Conservation (phyloP, 306 rosid species). For the Prunus mira region DNA sequence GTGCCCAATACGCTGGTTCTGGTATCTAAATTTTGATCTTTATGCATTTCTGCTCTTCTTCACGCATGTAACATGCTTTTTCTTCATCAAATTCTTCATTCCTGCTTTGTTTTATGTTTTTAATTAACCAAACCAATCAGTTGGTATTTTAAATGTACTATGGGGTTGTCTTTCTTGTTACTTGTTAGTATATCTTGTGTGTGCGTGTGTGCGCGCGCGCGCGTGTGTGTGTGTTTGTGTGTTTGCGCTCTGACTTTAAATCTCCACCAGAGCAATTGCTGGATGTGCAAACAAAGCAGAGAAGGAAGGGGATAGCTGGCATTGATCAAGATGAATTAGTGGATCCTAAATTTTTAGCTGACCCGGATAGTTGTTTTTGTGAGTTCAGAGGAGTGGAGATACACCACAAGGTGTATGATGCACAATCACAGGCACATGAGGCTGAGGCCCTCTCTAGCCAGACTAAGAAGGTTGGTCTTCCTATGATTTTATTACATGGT, state of each 20-base stretch:
- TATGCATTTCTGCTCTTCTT: background rate
- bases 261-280: slow-evolving; percentile 45
- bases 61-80: background rate
- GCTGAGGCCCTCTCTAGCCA: slow-evolving; percentile 27
- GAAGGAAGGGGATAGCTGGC: slow-evolving; percentile 64
- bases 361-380: slow-evolving; percentile 79
- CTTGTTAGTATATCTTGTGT: background rate
- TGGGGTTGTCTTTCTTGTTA: background rate
- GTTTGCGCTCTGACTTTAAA: slow-evolving; percentile 9
- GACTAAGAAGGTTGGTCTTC: slow-evolving; percentile 44
- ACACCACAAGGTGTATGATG: slow-evolving; percentile 76
- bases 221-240: background rate
- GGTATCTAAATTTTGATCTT: background rate
- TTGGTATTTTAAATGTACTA: background rate
- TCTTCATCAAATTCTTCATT: background rate
- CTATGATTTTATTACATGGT: slow-evolving; percentile 83
- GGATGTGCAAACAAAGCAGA: slow-evolving; percentile 49
- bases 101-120: background rate
- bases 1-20: slow-evolving; percentile 57
- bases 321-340: slow-evolving; percentile 73
- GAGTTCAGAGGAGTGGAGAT: slow-evolving; percentile 73
- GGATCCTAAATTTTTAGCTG: slow-evolving; percentile 75
- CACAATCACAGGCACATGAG: slow-evolving; percentile 38
- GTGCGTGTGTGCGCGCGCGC: background rate
- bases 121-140: background rate